Evolutionary conservation across 2,329 filamentous ascomycete species (phyloP).

Genomic region (Claviceps humidiphila): DNA sequence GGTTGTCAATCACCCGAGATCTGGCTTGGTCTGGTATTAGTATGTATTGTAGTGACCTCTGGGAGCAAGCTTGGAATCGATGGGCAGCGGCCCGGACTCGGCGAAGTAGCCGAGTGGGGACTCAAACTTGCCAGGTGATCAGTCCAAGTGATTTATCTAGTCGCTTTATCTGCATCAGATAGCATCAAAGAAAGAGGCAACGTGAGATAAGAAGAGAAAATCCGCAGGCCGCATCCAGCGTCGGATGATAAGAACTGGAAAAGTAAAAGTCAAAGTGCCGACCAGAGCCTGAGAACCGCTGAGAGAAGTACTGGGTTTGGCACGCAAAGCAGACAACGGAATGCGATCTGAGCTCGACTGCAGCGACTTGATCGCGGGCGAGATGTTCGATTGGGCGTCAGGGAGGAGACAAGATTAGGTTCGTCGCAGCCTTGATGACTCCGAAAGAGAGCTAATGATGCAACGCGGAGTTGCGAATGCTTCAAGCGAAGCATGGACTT

Average conservation of each 20-base stretch:
- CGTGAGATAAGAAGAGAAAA: not conserved
- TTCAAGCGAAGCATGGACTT: not conserved
- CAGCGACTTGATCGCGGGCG: not conserved
- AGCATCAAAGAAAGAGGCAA: not conserved
- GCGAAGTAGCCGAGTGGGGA: not conserved
- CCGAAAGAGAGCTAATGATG: conserved; percentile 2
- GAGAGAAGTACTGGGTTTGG: not conserved
- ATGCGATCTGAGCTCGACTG: not conserved
- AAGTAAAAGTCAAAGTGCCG: not conserved
- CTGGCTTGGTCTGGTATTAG: not conserved
- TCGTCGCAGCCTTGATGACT: not conserved
- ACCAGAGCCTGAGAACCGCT: not conserved
- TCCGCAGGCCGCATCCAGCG: conserved; percentile 3
- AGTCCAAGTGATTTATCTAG: not conserved
- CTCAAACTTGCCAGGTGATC: conserved; percentile 1
- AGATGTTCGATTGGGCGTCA: not conserved
- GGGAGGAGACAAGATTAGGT: not conserved
- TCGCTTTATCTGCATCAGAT: not conserved
- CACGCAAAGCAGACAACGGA: not conserved
- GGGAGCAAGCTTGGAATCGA: not conserved
- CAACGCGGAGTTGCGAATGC: not conserved
- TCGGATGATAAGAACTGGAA: not conserved
- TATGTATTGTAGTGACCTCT: not conserved
- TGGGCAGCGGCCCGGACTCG: not conserved
- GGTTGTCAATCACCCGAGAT: not conserved